Percentiles rank a stretch among this genome's conserved stretches.
Conservation (phyloP, 2,329 filamentous ascomycete genomes). For the Cercospora zeina region DNA sequence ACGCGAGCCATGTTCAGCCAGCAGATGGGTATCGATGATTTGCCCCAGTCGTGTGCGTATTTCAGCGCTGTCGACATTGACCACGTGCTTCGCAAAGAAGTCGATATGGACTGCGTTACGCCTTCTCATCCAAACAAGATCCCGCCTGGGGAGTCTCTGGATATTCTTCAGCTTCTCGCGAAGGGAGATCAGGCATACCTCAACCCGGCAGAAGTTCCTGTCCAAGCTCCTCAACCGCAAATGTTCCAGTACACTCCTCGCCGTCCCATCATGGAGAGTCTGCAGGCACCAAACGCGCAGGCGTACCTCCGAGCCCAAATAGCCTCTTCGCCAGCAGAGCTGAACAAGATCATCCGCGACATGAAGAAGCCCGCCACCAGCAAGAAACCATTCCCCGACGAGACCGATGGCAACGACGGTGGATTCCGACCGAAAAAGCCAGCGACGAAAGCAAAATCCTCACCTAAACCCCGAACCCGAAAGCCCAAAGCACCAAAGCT, state of each 20-base stretch:
- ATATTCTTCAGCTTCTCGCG: slow-evolving; percentile 74
- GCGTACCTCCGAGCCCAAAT: slow-evolving; percentile 83
- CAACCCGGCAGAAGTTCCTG: slow-evolving; percentile 63
- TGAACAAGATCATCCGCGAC: slow-evolving; percentile 46
- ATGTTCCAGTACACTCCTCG: slow-evolving; percentile 68
- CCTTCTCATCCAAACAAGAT: slow-evolving; percentile 80
- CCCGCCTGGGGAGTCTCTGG: slow-evolving; percentile 79
- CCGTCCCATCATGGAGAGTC: slow-evolving; percentile 73
- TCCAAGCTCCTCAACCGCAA: slow-evolving; percentile 60
- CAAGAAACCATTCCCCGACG: slow-evolving; percentile 15
- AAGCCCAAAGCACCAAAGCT: slow-evolving; percentile 10
- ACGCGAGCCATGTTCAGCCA: slow-evolving; percentile 96
- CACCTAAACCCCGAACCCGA: slow-evolving; percentile 9
- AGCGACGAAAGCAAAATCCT: slow-evolving; percentile 9
- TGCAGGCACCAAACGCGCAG: slow-evolving; percentile 44
- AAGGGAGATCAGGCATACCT: slow-evolving; percentile 70
- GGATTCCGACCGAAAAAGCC: slow-evolving; percentile 1
- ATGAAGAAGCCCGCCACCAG: slow-evolving; percentile 18
- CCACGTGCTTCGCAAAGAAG: slow-evolving; percentile 92
- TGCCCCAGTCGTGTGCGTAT: slow-evolving; percentile 91
- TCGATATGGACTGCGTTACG: slow-evolving; percentile 95
- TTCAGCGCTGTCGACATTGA: slow-evolving; percentile 97
- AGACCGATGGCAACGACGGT: slow-evolving; percentile 9
- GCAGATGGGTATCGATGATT: slow-evolving; percentile 91
- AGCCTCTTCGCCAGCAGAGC: slow-evolving; percentile 68